A percentile compares a stretch with the other conserved stretches of the same genome.
These are phyloP conservation scores for Curvularia eragrostidis DNA, from an alignment of 2,329 filamentous ascomycete species.

Conservation along the genomic window DNA sequence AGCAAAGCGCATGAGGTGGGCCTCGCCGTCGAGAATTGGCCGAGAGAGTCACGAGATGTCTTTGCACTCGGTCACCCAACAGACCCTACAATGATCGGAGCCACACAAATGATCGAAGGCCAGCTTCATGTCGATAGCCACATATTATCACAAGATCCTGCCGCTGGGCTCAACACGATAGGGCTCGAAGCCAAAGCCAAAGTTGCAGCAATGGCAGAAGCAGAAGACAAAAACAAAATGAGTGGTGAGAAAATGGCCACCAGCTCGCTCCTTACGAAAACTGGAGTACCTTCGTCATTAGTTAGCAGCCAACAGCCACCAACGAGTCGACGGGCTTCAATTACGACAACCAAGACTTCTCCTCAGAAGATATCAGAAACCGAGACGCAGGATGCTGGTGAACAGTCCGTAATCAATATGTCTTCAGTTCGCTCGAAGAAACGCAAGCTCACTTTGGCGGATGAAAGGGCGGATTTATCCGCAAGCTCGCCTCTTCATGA, in stretches of 20 bases:
- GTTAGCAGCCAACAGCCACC: constrained; percentile 47
- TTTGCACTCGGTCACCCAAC: constrained; percentile 69
- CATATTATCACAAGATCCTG: constrained; percentile 34
- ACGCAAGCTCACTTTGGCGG: constrained; percentile 41
- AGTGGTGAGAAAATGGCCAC: constrained; percentile 8
- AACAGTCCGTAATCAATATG: not conserved
- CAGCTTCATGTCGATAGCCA: constrained; percentile 61
- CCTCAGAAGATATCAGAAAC: constrained; percentile 25
- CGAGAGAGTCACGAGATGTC: constrained; percentile 62
- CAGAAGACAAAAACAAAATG: constrained; percentile 24
- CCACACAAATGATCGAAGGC: constrained; percentile 62
- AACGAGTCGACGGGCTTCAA: constrained; percentile 36
- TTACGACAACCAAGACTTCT: constrained; percentile 28
- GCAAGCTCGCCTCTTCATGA: constrained; percentile 62
- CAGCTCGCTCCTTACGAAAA: constrained; percentile 36
- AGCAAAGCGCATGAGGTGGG: constrained; percentile 79
- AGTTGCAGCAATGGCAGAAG: constrained; percentile 31
- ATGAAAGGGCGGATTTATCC: constrained; percentile 40
- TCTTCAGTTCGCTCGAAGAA: constrained; percentile 37
- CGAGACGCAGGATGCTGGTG: not conserved
- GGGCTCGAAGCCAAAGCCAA: constrained; percentile 39
- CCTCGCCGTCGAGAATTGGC: constrained; percentile 72
- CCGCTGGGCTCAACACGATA: constrained; percentile 35
- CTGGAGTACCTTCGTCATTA: constrained; percentile 52
- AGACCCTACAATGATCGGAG: constrained; percentile 63